A percentile compares a stretch with the other conserved stretches of the same genome.
phyloP scores from a whole-genome alignment of 768 basidiomycete genomes.

The Astraeus odoratus region DNA sequence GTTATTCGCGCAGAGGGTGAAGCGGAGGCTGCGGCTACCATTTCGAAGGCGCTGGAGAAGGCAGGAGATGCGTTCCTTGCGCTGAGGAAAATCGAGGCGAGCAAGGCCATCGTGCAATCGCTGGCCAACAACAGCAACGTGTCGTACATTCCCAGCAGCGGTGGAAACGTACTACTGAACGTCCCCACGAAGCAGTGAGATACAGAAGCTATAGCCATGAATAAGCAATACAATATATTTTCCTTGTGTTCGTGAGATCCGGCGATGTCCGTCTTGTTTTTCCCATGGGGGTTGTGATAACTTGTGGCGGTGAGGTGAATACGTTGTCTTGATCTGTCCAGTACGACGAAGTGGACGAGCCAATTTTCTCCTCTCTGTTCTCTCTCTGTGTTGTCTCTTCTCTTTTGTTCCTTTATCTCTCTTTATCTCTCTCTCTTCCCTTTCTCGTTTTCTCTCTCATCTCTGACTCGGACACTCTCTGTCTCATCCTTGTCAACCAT shows the following conservation, averaged over 20 bases:
- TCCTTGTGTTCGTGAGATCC: too few relatives aligned
- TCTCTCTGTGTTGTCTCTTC: constrained; percentile 20
- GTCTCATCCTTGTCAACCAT: constrained; percentile 27
- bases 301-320: constrained; percentile 17
- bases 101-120: constrained; percentile 92
- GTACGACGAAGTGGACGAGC: constrained; percentile 16
- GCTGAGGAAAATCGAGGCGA: constrained; percentile 94
- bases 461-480: constrained; percentile 28
- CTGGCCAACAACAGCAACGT: constrained; percentile 76
- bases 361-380: constrained; percentile 13
- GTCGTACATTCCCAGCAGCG: constrained; percentile 80
- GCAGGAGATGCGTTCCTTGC: constrained; percentile 96
- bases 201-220: not conserved
- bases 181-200: constrained; percentile 49
- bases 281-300: constrained; percentile 15
- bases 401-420: constrained; percentile 28
- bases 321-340: constrained; percentile 19
- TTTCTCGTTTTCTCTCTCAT: constrained; percentile 28
- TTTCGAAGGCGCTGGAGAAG: constrained; percentile 83
- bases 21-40: constrained; percentile 93
- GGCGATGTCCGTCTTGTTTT: constrained; percentile 17
- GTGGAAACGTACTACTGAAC: constrained; percentile 77
- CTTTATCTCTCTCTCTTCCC: constrained; percentile 29
- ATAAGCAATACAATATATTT: not conserved
- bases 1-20: constrained; percentile 98